A percentile compares a stretch with the other conserved stretches of the same genome.
phyloP scores from a whole-genome alignment of 1,139 yeast genomes.

The Lodderomyces oxycetoniae region DNA sequence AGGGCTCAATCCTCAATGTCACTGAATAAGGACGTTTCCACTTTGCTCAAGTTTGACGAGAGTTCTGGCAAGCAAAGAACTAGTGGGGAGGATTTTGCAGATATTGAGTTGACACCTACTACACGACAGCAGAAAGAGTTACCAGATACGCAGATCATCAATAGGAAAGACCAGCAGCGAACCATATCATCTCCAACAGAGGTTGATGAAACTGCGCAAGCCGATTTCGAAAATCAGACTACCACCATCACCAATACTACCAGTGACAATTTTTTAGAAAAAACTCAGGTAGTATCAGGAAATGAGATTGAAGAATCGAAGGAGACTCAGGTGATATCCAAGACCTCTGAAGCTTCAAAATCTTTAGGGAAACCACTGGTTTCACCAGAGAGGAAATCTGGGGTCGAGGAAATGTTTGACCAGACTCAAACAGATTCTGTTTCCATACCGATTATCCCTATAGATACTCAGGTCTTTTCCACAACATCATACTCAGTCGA shows the following conservation, averaged over 20 bases:
- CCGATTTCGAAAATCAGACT: neutral
- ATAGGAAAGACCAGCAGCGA: neutral
- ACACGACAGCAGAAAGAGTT: constrained; percentile 1
- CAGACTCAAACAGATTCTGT: neutral
- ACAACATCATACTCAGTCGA: constrained; percentile 1
- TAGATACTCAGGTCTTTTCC: constrained; percentile 10
- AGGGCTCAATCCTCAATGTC: too few relatives aligned
- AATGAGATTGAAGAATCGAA: neutral
- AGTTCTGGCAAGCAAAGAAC: neutral
- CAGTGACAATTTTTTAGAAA: too few relatives aligned
- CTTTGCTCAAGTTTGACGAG: too few relatives aligned
- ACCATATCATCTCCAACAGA: neutral
- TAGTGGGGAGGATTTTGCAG: constrained; percentile 1
- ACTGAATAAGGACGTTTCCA: too few relatives aligned
- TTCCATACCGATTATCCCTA: too few relatives aligned
- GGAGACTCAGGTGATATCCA: neutral
- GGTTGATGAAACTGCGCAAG: neutral
- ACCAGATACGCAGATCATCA: constrained; percentile 7
- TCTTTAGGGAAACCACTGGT: neutral
- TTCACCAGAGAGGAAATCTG: neutral
- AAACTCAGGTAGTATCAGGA: neutral
- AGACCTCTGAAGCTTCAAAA: neutral
- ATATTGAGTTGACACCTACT: constrained; percentile 5
- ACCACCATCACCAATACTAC: too few relatives aligned
- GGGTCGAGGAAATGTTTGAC: neutral